Percentiles rank a stretch among this genome's conserved stretches.
phyloP scores from a whole-genome alignment of 2,329 filamentous ascomycete species.

The Moelleriella libera region DNA sequence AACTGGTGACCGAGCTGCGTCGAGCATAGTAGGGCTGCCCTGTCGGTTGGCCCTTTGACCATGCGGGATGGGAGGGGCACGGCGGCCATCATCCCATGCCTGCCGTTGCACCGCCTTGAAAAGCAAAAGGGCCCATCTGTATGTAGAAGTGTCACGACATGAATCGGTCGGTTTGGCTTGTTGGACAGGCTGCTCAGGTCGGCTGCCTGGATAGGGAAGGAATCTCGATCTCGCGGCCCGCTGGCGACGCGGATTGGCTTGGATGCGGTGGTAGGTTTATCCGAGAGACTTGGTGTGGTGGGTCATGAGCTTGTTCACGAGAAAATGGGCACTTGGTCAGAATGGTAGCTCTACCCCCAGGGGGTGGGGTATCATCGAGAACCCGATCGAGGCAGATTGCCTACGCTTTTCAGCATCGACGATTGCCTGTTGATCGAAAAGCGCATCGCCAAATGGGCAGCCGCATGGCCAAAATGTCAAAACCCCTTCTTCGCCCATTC shows the following conservation, averaged over 20 bases:
- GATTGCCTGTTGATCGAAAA: slow-evolving; percentile 4
- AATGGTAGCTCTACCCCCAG: background rate
- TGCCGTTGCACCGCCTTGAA: too few species aligned
- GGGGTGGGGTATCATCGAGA: background rate
- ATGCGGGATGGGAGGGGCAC: background rate
- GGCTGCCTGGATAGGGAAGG: background rate
- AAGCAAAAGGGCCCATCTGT: too few species aligned
- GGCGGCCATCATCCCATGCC: too few species aligned
- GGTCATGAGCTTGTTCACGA: background rate
- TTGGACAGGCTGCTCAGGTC: background rate
- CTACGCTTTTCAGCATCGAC: slow-evolving; percentile 2
- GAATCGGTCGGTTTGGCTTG: background rate
- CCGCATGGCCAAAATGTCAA: slow-evolving; percentile 1
- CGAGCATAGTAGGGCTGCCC: background rate
- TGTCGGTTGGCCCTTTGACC: background rate
- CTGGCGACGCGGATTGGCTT: background rate
- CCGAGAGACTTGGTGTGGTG: background rate
- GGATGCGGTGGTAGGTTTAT: background rate
- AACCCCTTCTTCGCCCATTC: background rate
- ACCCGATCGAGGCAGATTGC: background rate
- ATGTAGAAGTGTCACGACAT: background rate
- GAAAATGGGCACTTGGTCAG: background rate
- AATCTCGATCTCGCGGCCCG: background rate
- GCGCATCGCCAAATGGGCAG: slow-evolving; percentile 1
- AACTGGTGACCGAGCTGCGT: too few species aligned